These are phyloP conservation scores for Trichosporon faecale DNA, from an alignment of 1,284 basidiomycete species.

Conservation along the genomic window DNA sequence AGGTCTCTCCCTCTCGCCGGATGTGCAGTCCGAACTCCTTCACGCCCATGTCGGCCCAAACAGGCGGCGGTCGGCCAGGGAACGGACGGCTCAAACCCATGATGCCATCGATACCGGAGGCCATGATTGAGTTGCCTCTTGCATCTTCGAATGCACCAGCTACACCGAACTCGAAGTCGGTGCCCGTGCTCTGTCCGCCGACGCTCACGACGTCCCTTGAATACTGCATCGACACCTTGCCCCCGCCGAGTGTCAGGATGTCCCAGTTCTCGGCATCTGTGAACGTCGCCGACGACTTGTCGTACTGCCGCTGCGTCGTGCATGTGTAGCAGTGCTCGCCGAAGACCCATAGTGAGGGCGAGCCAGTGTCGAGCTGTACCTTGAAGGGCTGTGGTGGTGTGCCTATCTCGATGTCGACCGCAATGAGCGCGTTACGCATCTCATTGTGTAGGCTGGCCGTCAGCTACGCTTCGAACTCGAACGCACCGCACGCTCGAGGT, in stretches of 20 bases:
- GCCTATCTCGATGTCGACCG: neutral
- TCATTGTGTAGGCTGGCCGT: slow-evolving; percentile 1
- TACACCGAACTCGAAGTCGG: neutral
- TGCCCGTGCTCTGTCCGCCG: neutral
- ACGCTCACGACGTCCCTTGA: neutral
- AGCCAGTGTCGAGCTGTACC: slow-evolving; percentile 60
- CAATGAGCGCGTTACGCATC: slow-evolving; percentile 1
- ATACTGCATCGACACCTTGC: neutral
- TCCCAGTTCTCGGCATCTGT: neutral
- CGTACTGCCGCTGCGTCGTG: neutral
- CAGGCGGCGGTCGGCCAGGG: neutral
- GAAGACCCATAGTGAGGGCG: slow-evolving; percentile 56
- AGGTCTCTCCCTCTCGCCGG: neutral
- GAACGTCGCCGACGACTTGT: neutral
- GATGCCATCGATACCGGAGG: neutral
- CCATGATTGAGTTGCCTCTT: neutral
- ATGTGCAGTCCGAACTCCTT: slow-evolving; percentile 3
- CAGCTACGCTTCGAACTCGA: neutral
- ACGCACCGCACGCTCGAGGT: neutral
- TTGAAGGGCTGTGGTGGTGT: slow-evolving; percentile 56
- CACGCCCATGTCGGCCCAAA: neutral
- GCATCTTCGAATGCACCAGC: neutral
- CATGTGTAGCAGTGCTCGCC: slow-evolving; percentile 9
- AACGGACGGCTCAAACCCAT: neutral
- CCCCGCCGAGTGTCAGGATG: neutral